phyloP scores from a whole-genome alignment of 345 rosid genomes.

The Gossypium herbaceum region DNA sequence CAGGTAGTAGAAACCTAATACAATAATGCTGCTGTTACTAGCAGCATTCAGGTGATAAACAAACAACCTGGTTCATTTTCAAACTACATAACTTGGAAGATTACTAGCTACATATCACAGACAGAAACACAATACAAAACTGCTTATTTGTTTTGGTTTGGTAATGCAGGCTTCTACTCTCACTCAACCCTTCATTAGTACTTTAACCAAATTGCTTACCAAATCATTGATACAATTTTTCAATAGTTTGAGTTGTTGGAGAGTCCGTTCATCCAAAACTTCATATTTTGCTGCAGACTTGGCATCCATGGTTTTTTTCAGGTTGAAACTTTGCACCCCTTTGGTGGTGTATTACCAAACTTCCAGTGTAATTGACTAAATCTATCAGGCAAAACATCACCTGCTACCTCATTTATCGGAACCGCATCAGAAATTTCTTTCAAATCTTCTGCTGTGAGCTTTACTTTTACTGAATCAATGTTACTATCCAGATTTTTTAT shows the following conservation, averaged over 20 bases:
- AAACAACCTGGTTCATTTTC: too few relatives aligned
- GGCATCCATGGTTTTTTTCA: background rate
- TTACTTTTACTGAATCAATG: background rate
- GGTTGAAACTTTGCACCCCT: background rate
- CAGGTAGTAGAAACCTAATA: too few relatives aligned
- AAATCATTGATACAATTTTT: background rate
- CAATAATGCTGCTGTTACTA: too few relatives aligned
- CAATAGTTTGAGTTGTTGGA: background rate
- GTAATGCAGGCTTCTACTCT: too few relatives aligned
- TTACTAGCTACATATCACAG: too few relatives aligned
- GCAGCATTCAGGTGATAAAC: too few relatives aligned
- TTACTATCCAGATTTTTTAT: conserved; percentile 9
- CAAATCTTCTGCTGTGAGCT: background rate
- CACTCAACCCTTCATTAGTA: too few relatives aligned
- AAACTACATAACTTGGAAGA: too few relatives aligned
- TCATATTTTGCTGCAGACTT: background rate
- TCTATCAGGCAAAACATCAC: conserved; percentile 14
- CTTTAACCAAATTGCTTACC: too few relatives aligned
- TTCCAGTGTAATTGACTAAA: conserved; percentile 24
- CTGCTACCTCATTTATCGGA: background rate
- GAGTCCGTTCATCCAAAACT: background rate
- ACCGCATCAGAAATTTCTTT: background rate
- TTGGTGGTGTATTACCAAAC: conserved; percentile 35
- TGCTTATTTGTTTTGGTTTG: too few relatives aligned
- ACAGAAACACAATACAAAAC: too few relatives aligned